A percentile compares a stretch with the other conserved stretches of the same genome.
These are phyloP conservation scores for Cyberlindnera xishuangbannaensis DNA, from an alignment of 805 yeast genomes.

Conservation along the genomic window DNA sequence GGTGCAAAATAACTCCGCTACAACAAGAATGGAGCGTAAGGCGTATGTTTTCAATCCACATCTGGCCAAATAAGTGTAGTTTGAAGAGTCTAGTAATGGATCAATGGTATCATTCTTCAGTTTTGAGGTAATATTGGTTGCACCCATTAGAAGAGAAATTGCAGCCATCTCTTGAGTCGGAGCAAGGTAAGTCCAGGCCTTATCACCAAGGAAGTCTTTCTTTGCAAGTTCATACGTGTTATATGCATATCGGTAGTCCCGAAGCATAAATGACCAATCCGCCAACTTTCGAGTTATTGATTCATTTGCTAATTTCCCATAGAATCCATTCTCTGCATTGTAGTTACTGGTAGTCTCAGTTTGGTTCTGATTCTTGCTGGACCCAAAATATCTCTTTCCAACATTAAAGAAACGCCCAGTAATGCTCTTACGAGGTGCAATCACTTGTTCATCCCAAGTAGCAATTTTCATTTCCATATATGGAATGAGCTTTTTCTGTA, in stretches of 20 bases:
- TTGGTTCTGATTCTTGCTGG: conserved; percentile 18
- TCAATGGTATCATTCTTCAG: conserved; percentile 39
- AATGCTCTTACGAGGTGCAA: conserved; percentile 70
- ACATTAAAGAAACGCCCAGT: conserved; percentile 69
- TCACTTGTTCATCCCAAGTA: conserved; percentile 78
- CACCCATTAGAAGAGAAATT: conserved; percentile 59
- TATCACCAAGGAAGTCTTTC: conserved; percentile 70
- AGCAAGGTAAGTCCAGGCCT: conserved; percentile 77
- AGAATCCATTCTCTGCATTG: conserved; percentile 49
- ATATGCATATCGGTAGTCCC: conserved; percentile 82
- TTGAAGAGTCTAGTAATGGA: conserved; percentile 54
- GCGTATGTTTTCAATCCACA: conserved; percentile 66
- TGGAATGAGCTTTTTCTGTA: conserved; percentile 49
- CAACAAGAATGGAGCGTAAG: conserved; percentile 57
- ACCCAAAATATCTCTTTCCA: conserved; percentile 48
- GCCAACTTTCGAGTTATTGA: conserved; percentile 76
- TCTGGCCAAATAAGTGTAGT: conserved; percentile 70
- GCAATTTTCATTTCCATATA: conserved; percentile 81
- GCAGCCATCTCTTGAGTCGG: conserved; percentile 88
- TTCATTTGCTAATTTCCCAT: conserved; percentile 59
- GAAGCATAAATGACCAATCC: conserved; percentile 88
- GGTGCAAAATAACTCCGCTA: conserved; percentile 60
- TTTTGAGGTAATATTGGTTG: conserved; percentile 35
- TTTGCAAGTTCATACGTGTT: conserved; percentile 76
- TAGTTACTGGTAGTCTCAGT: conserved; percentile 31